A percentile compares a stretch with the other conserved stretches of the same genome.
Conservation (phyloP, 148 eudicot species). For the Bassia scoparia region DNA sequence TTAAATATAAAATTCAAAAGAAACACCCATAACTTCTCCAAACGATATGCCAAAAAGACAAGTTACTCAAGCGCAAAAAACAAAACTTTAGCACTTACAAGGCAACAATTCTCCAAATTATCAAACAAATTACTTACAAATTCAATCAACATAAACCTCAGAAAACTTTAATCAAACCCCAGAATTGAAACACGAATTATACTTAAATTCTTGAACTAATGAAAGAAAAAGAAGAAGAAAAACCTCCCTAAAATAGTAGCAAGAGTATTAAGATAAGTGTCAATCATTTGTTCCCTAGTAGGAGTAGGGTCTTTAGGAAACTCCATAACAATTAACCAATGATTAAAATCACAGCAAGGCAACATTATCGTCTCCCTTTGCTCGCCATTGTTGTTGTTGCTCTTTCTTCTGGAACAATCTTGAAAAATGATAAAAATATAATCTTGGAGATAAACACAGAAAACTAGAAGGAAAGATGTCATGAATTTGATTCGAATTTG, state of each 20-base stretch:
- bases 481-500: no score
- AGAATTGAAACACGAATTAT: neutral
- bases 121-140: neutral
- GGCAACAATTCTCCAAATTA: neutral
- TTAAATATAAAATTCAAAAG: no score
- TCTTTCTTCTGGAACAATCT: slow-evolving; percentile 39
- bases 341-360: slow-evolving; percentile 88
- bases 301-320: slow-evolving; percentile 93
- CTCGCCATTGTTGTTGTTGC: slow-evolving; percentile 36
- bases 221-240: no score
- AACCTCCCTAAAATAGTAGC: slow-evolving; percentile 80
- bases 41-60: no score
- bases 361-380: slow-evolving; percentile 74
- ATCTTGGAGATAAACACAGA: no score
- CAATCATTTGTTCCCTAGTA: slow-evolving; percentile 86
- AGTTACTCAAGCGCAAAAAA: neutral
- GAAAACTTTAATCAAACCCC: no score
- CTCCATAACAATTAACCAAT: slow-evolving; percentile 95
- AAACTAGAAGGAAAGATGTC: no score
- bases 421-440: no score
- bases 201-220: no score
- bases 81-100: neutral
- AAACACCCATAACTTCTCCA: no score
- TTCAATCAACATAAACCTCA: neutral
- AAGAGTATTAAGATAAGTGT: slow-evolving; percentile 76